phyloP scores from a whole-genome alignment of 805 yeast genomes.

The Kodamaea kakaduensis region DNA sequence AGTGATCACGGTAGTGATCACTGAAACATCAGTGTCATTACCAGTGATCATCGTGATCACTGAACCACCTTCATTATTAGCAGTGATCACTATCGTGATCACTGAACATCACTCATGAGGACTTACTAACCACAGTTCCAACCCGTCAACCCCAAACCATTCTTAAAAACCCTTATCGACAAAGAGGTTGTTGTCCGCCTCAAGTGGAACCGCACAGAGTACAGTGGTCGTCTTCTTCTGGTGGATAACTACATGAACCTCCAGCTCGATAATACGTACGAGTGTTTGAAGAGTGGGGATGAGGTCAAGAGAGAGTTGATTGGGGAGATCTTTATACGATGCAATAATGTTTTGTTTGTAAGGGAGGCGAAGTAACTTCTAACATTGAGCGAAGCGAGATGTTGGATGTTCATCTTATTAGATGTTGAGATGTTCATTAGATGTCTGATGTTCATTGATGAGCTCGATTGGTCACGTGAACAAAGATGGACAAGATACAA shows the following conservation, averaged over 20 bases:
- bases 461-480: too few species aligned
- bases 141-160: conserved; percentile 90
- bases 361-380: conserved; percentile 14
- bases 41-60: too few species aligned
- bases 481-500: too few species aligned
- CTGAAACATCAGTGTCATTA: too few species aligned
- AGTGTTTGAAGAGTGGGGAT: conserved; percentile 43
- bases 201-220: conserved; percentile 89
- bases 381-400: neutral
- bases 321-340: conserved; percentile 27
- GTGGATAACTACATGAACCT: conserved; percentile 92
- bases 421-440: too few species aligned
- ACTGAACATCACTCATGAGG: neutral
- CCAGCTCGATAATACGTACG: conserved; percentile 57
- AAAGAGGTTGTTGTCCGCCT: conserved; percentile 70
- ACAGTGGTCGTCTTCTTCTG: conserved; percentile 70
- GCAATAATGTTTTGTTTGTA: conserved; percentile 27
- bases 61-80: too few species aligned
- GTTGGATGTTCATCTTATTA: too few species aligned
- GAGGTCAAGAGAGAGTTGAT: conserved; percentile 21
- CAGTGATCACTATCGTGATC: too few species aligned
- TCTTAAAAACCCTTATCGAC: conserved; percentile 69
- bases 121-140: conserved; percentile 5
- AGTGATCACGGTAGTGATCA: too few species aligned
- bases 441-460: too few species aligned